Percentiles rank a stretch among this genome's conserved stretches.
Conservation (phyloP, 352 stramenopile species). For the Phytophthora chlamydospora region DNA sequence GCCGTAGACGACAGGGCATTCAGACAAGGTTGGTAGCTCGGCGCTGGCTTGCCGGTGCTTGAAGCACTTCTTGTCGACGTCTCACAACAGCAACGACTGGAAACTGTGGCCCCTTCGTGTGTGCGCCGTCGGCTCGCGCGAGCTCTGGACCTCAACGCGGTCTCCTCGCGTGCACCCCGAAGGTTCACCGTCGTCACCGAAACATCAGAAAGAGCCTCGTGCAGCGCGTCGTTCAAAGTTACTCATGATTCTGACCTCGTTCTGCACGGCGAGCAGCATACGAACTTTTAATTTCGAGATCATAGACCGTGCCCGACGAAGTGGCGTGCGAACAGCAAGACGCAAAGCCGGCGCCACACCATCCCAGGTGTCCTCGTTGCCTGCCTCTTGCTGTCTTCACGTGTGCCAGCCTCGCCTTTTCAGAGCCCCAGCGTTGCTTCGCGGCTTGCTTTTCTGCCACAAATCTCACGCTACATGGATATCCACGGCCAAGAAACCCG, state of each 20-base stretch:
- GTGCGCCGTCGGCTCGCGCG: not conserved
- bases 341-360: not conserved
- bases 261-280: conserved; percentile 6
- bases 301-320: conserved; percentile 9
- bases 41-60: not conserved
- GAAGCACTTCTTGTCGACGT: not conserved
- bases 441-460: not conserved
- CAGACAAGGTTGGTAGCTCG: not conserved
- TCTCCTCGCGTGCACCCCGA: not conserved
- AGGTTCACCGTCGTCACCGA: conserved; percentile 2
- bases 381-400: not conserved
- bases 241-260: not conserved
- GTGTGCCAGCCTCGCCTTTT: not conserved
- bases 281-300: conserved; percentile 7
- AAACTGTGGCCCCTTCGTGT: not conserved
- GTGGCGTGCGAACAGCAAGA: conserved; percentile 18
- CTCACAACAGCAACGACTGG: not conserved
- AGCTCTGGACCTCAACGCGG: conserved; percentile 3
- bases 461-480: conserved; percentile 7
- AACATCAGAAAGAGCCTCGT: conserved; percentile 7
- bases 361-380: too few relatives aligned
- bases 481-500: not conserved
- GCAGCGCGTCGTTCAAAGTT: conserved; percentile 6
- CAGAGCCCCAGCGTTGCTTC: not conserved
- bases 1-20: not conserved